phyloP scores from a whole-genome alignment of 164 flowering plant genomes.

The Aristolochia californica region DNA sequence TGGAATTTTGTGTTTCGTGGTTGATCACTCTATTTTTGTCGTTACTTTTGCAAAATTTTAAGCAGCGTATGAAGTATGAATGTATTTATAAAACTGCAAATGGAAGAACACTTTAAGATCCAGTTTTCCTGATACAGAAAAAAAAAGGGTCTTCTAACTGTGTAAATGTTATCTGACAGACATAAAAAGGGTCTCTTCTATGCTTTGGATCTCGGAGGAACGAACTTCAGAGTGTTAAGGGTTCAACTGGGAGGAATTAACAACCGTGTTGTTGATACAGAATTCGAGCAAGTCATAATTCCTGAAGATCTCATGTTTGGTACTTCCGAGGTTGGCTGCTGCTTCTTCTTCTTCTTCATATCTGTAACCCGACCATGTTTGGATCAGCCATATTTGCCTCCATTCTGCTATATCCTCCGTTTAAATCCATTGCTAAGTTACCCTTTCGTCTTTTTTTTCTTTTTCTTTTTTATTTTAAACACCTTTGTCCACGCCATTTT shows the following conservation, averaged over 20 bases:
- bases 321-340: conserved; percentile 57
- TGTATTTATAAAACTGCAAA: background rate
- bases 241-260: conserved; percentile 78
- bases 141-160: background rate
- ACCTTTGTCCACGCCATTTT: too few species aligned
- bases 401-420: background rate
- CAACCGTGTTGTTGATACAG: conserved; percentile 48
- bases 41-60: too few species aligned
- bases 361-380: too few species aligned
- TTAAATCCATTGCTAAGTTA: background rate
- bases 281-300: conserved; percentile 70
- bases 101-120: too few species aligned
- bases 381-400: too few species aligned
- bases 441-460: too few species aligned
- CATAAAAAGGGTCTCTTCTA: conserved; percentile 79
- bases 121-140: background rate
- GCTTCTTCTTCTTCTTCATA: too few species aligned
- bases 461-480: background rate
- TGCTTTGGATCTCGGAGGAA: conserved; percentile 95
- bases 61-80: too few species aligned
- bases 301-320: conserved; percentile 76
- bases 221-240: conserved; percentile 78
- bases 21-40: background rate
- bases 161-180: conserved; percentile 18
- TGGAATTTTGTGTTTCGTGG: background rate